Evolutionary conservation across 2,329 filamentous ascomycete species (phyloP).

Genomic region (Fusarium tuaranense): DNA sequence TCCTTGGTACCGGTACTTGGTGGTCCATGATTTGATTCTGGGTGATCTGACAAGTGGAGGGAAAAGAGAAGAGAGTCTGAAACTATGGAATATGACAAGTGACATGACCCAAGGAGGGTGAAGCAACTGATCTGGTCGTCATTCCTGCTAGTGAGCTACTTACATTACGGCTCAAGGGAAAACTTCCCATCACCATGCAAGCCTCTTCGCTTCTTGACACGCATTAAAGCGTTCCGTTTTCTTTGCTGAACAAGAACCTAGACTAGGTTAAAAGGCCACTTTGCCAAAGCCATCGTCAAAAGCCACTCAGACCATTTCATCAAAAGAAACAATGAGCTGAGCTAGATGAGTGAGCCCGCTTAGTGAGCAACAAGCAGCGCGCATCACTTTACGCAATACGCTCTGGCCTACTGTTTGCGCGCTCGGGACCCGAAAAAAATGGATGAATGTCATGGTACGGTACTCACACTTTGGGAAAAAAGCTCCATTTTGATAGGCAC

Average conservation of each 20-base stretch:
- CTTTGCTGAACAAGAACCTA: not conserved
- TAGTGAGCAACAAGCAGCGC: constrained; percentile 11
- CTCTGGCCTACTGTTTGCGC: constrained; percentile 12
- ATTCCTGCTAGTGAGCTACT: constrained; percentile 7
- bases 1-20: constrained; percentile 30
- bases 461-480: not conserved
- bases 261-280: not conserved
- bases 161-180: not conserved
- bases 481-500: not conserved
- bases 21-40: constrained; percentile 6
- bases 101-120: not conserved
- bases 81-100: constrained; percentile 12
- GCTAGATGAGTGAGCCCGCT: not conserved
- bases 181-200: not conserved
- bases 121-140: constrained; percentile 13
- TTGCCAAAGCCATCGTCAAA: not conserved
- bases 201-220: not conserved
- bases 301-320: constrained; percentile 8
- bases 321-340: not conserved
- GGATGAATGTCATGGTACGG: not conserved
- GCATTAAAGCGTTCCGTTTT: not conserved
- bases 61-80: not conserved
- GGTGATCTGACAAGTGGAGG: not conserved
- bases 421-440: constrained; percentile 21
- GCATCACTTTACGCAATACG: not conserved